Evolutionary conservation across 1,284 basidiomycete genomes (phyloP), one percentile per base, ranked within the genome.

Genomic region (Singerocomus inundabilis): DNA sequence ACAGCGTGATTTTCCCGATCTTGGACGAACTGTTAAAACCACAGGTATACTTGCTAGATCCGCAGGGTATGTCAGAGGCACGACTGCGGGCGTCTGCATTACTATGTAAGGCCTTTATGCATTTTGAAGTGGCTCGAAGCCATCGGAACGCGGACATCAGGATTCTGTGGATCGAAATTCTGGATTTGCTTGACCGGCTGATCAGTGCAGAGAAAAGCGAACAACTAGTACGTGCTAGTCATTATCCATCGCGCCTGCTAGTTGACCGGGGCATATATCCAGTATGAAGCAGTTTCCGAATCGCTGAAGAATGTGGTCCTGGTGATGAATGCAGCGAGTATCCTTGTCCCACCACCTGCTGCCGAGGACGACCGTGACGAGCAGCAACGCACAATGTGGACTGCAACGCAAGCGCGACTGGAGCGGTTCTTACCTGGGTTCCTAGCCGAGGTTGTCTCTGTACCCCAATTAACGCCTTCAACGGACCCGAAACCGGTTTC

Each of bases 241-340:
- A 32, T 29, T 30, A 47, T 42, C 13, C 24, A 24, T 46, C 18
- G 25, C n/a, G 1, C 18, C 5, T 33, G 28, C 26, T n/a, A 34
- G 43, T 62, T 56, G 41, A 53, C 49, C 9, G 15, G 32, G 9
- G 38, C 21, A 21, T 21, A 44, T n/a, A 34, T 50, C 3, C 55
- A 95, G 93, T 86, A 88, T 63, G 96, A 99, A 68, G 94, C 95
- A 0, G 81, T 98, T 26, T 92, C 91, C 0, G 97, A 99, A 70
- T 95, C 93, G 6, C 78, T 99, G 58, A 99, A 99, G 73, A 99
- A 99, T 67, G 91, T 98, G 30, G 72, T 99, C 24, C 80, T 99
- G 44, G 97, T 99, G 38, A 96, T 99, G 93, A 86, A 95, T 63
- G 90, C 93, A 1, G 86, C 87, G 0, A 80, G 81, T 5, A 82